phyloP scores from a whole-genome alignment of 805 yeast genomes.

The Kodamaea sagamina region DNA sequence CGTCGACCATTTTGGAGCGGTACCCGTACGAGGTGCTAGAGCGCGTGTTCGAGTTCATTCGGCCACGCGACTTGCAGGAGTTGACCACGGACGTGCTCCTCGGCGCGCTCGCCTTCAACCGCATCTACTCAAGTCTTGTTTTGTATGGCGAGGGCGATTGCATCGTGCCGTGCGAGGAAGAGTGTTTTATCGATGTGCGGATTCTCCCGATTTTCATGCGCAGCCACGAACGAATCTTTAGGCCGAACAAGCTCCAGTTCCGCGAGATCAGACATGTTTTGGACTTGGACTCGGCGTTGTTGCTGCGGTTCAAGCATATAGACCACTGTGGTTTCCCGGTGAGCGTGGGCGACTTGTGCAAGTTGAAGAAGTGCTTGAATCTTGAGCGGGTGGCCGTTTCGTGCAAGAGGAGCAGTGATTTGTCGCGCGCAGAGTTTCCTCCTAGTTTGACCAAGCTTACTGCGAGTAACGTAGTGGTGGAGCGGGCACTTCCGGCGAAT shows the following conservation, averaged over 20 bases:
- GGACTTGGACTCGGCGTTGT: constrained; percentile 1
- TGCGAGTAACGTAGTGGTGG: constrained; percentile 3
- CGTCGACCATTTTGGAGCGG: neutral
- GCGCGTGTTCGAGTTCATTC: constrained; percentile 3
- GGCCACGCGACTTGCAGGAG: constrained; percentile 4
- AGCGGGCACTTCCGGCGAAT: neutral
- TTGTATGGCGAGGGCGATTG: constrained; percentile 5
- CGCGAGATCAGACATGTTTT: constrained; percentile 7
- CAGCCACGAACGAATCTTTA: neutral
- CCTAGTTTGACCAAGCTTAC: constrained; percentile 3
- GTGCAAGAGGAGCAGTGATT: neutral
- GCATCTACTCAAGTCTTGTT: constrained; percentile 5
- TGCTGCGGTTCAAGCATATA: constrained; percentile 2
- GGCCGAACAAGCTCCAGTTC: constrained; percentile 9
- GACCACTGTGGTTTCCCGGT: constrained; percentile 10
- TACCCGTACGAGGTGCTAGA: constrained; percentile 4
- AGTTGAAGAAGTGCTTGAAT: neutral
- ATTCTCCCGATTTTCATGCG: constrained; percentile 8
- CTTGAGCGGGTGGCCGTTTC: constrained; percentile 1
- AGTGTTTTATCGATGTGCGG: constrained; percentile 6
- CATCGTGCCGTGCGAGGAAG: constrained; percentile 1
- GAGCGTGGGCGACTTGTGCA: neutral
- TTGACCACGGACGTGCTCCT: constrained; percentile 2
- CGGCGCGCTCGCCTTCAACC: constrained; percentile 7
- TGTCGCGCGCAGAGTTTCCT: constrained; percentile 6